Percentiles rank a stretch among this genome's conserved stretches.
These are phyloP conservation scores for Cylindrotheca closterium DNA, from an alignment of 108 stramenopile species.

Conservation along the genomic window DNA sequence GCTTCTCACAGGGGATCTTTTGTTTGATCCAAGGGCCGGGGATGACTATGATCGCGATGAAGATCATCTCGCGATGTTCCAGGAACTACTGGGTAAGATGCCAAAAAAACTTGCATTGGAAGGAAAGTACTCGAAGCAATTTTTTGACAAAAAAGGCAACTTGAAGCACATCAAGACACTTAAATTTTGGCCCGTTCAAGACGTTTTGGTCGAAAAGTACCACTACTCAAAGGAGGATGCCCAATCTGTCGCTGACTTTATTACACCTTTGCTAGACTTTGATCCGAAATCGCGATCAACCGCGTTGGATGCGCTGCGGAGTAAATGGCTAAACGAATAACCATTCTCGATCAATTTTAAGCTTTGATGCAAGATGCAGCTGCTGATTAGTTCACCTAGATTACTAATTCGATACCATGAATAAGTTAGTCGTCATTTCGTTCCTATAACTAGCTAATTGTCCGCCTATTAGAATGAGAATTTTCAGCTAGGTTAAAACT, in stretches of 20 bases:
- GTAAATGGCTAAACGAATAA: slow-evolving; percentile 77
- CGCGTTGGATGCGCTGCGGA: slow-evolving; percentile 75
- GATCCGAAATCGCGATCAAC: slow-evolving; percentile 83
- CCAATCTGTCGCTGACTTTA: slow-evolving; percentile 80
- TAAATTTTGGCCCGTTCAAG: slow-evolving; percentile 96
- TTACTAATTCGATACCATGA: too few species aligned
- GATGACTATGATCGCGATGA: slow-evolving; percentile 95
- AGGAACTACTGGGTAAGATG: slow-evolving; percentile 95
- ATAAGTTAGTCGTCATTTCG: too few species aligned
- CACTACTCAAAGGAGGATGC: slow-evolving; percentile 83
- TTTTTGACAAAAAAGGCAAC: slow-evolving; percentile 95
- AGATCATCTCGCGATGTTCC: slow-evolving; percentile 98
- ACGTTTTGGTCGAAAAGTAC: slow-evolving; percentile 92
- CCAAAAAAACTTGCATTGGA: slow-evolving; percentile 85
- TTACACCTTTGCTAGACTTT: slow-evolving; percentile 83
- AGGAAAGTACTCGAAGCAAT: slow-evolving; percentile 93
- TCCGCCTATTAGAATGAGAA: too few species aligned
- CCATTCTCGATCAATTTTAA: too few species aligned
- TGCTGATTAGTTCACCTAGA: too few species aligned
- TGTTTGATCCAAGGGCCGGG: slow-evolving; percentile 95
- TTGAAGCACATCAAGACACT: slow-evolving; percentile 96
- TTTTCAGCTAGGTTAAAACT: too few species aligned
- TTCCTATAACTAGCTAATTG: too few species aligned
- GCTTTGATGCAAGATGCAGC: too few species aligned
- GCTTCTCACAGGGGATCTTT: slow-evolving; percentile 94